A percentile compares a stretch with the other conserved stretches of the same genome.
These are phyloP conservation scores for Cadophora sp. DNA, from an alignment of 2,329 filamentous ascomycete species.

Conservation along the genomic window DNA sequence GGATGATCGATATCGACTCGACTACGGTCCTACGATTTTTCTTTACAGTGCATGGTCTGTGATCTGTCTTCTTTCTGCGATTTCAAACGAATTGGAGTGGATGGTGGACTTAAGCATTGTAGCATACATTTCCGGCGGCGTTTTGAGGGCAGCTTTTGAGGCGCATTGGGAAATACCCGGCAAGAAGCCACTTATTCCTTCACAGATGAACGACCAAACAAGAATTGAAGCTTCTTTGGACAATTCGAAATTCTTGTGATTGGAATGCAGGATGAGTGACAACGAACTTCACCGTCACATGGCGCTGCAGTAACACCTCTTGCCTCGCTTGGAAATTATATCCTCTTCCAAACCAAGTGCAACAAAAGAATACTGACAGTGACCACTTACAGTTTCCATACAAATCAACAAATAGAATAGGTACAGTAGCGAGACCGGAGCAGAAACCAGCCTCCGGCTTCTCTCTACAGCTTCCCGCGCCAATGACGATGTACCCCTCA, in stretches of 20 bases:
- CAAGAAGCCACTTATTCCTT: slow-evolving; percentile 11
- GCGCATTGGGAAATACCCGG: slow-evolving; percentile 22
- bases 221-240: neutral
- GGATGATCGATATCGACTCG: neutral
- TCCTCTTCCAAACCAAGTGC: neutral
- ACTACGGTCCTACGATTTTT: neutral
- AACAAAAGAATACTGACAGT: neutral
- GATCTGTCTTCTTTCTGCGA: neutral
- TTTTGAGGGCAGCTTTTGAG: slow-evolving; percentile 12
- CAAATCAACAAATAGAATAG: neutral
- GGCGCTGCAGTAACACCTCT: neutral
- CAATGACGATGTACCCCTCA: slow-evolving; percentile 10
- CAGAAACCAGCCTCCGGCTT: slow-evolving; percentile 3
- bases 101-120: neutral
- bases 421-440: slow-evolving; percentile 3
- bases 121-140: slow-evolving; percentile 4
- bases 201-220: slow-evolving; percentile 9
- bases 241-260: neutral
- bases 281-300: neutral
- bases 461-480: neutral
- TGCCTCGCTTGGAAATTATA: slow-evolving; percentile 4
- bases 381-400: neutral
- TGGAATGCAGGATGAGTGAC: neutral
- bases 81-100: neutral
- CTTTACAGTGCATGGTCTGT: neutral